A percentile compares a stretch with the other conserved stretches of the same genome.
Evolutionary conservation across 352 stramenopile species (phyloP).

Genomic region (Phytophthora pseudosyringae): DNA sequence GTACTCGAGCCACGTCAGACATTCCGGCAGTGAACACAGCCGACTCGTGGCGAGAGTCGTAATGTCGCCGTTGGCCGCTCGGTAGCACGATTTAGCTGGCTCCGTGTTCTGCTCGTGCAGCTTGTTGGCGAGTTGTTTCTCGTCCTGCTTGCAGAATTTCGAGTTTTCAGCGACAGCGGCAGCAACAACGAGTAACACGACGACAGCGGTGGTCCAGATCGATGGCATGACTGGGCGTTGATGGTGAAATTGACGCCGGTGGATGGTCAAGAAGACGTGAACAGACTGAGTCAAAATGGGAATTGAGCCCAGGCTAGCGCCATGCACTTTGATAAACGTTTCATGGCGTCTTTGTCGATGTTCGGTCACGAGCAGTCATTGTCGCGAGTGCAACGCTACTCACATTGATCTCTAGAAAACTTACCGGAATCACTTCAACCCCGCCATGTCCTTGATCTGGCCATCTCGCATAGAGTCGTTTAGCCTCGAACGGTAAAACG

Average conservation of each 20-base stretch:
- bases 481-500: conserved; percentile 15
- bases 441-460: conserved; percentile 13
- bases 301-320: conserved; percentile 13
- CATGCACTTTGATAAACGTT: not conserved
- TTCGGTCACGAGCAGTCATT: not conserved
- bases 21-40: conserved; percentile 61
- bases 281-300: conserved; percentile 8
- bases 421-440: conserved; percentile 11
- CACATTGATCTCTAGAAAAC: conserved; percentile 14
- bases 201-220: conserved; percentile 17
- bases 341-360: not conserved
- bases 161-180: conserved; percentile 28
- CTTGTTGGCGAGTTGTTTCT: conserved; percentile 65
- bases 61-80: conserved; percentile 57
- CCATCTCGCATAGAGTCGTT: not conserved
- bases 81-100: conserved; percentile 63
- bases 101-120: conserved; percentile 65
- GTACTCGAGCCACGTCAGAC: conserved; percentile 58
- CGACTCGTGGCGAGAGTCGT: conserved; percentile 53
- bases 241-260: not conserved
- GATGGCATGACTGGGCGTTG: conserved; percentile 22
- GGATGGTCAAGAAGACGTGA: conserved; percentile 5
- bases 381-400: conserved; percentile 4
- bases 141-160: conserved; percentile 54
- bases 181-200: conserved; percentile 27